Evolutionary conservation across 768 basidiomycete genomes (phyloP).

Genomic region (Albatrellus ellisii): DNA sequence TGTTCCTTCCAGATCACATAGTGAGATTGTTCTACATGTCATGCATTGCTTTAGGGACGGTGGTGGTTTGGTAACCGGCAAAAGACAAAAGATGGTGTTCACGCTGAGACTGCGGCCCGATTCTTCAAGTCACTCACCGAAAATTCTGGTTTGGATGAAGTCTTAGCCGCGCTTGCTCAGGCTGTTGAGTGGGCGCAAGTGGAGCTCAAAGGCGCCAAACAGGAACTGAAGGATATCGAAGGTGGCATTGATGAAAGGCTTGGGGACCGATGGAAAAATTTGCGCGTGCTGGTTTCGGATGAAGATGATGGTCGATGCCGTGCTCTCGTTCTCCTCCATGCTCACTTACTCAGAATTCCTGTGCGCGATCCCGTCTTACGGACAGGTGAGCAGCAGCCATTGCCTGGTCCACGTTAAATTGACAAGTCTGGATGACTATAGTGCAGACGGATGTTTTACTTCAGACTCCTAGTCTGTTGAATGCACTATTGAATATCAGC

Average conservation of each 20-base stretch:
- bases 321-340: slow-evolving; percentile 68
- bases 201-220: slow-evolving; percentile 16
- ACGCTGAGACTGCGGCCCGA: slow-evolving; percentile 64
- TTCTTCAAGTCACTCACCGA: slow-evolving; percentile 88
- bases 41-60: slow-evolving; percentile 36
- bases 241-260: slow-evolving; percentile 32
- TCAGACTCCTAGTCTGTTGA: slow-evolving; percentile 59
- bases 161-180: slow-evolving; percentile 57
- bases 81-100: slow-evolving; percentile 86
- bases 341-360: slow-evolving; percentile 65
- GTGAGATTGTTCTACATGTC: not conserved
- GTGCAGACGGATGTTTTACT: slow-evolving; percentile 65
- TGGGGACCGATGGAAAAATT: slow-evolving; percentile 41
- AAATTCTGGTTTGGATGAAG: slow-evolving; percentile 56
- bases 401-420: not conserved
- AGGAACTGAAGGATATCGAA: slow-evolving; percentile 35
- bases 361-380: slow-evolving; percentile 38
- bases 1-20: slow-evolving; percentile 11
- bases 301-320: slow-evolving; percentile 25
- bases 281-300: slow-evolving; percentile 28
- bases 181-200: slow-evolving; percentile 48
- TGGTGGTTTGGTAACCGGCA: slow-evolving; percentile 96
- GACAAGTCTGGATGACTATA: slow-evolving; percentile 19
- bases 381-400: slow-evolving; percentile 37
- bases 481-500: slow-evolving; percentile 69